Base-by-base conservation (phyloP, 1,139 yeast species). In the Debaryomycetaceae sp. region DNA sequence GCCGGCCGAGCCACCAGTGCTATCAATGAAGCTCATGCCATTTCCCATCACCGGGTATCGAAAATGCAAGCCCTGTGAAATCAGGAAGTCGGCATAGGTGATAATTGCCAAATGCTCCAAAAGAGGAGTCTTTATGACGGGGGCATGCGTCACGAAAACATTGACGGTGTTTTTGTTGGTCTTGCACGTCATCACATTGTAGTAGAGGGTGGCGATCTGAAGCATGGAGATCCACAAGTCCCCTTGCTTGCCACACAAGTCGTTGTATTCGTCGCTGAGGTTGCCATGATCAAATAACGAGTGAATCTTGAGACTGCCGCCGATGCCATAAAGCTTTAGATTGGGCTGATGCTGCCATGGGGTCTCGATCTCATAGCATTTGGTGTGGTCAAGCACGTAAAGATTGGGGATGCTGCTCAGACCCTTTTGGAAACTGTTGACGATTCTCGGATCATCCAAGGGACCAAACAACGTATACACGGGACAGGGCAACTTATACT, bases 381-480 rank as follows among this genome's bases (percentile, higher is more conserved):
- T 57, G 25, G 59, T 57, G 46, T 83, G 89, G 49, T 82, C 89
- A 27, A 83, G 62, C 6, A 83, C 52, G 44, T 61, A 56, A 35
- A 83, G 56, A 47, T 83, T 83, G 9, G 75, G 73, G 4, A 83
- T 66, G 2, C 39, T 38, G 39, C 74, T 69, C 11, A 62, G 58
- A 8, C 81, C 82, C 30, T 61, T 52, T 33, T 78, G 69, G 49
- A 83, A 71, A 54, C 73, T 74, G 41, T 76, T 73, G 27, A 83
- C 58, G 14, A 83, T 82, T 7, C 65, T 51, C 2, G 85, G 75
- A 48, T 83, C 94, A 49, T 83, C 94, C 33, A 80, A 66, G 43
- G 83, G 81, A 0, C 93, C 93, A 47, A 74, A 79, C 12, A 81
- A 75, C 4, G 89, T 76, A 53, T 83, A 83, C 1, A 83, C 85